Base-by-base conservation (phyloP, 257 asterid species). In the Solanum virginianum region DNA sequence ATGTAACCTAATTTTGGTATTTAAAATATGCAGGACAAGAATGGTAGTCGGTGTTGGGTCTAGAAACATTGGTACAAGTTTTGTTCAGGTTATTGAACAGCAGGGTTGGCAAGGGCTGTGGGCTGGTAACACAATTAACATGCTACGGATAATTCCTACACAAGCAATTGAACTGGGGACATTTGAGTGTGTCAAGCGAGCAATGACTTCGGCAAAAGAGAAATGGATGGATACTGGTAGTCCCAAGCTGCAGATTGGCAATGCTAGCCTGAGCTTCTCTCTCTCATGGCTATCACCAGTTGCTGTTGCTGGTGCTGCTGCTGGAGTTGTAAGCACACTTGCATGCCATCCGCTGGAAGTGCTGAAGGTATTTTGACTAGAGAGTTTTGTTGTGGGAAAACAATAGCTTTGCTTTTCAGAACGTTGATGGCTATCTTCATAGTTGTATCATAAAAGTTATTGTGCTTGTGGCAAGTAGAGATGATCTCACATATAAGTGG, bases 261-360 rank as follows among this genome's bases (percentile, higher is more conserved):
- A 86, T 88, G 80, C 90, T 75, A 89, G 82, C 86, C 59, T 94
- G 56, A 87, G 69, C 68, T 88, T 96, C 85, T 88, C 94, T 15
- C 90, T 96, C 24, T 90, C 92, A 18, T 94, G 99, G 98, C 87
- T 96, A 83, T 96, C 98, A 81, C 99, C 98, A 5, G 90, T 92
- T 82, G 99, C 99, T 59, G 94, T 92, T 62, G 99, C 94, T 63
- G 98, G 99, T 88, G 99, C 99, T 11, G 95, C 99, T 77, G 99
- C 99, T 88, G 99, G 98, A 82, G 84, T 96, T 70, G 92, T 88
- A 81, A 89, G 99, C 91, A 96, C 99, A 36, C 97, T 96, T 82
- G 98, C 89, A 18, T 96, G 98, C 59, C 99, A 96, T 86, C 99
- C 99, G 9, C 99, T 96, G 68, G 99, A 96, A 92, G 99, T 96